Base-by-base conservation (phyloP, 2,329 filamentous ascomycete species). In the Curvularia verruculosa region DNA sequence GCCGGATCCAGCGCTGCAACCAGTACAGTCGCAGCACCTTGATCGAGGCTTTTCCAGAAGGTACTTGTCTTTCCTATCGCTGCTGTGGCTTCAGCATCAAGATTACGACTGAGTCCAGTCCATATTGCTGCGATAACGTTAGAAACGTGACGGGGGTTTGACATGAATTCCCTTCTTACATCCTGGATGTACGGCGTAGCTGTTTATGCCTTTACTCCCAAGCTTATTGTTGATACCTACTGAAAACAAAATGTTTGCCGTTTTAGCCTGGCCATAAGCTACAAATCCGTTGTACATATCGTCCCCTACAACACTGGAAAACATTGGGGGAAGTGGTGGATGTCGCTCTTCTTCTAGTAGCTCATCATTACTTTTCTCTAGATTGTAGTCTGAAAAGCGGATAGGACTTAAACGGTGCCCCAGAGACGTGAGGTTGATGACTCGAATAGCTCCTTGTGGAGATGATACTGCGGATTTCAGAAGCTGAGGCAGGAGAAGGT, bases 371-470 rank as follows among this genome's bases (percentile, higher is more conserved):
- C 66, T 67, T 3, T 65, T 68, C 43, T 69, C 65, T 48, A 81
- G 76, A 21, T 78, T 78, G 52, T 77, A 78, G 60, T 82, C 79
- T 41, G 80, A 77, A 62, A 82, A 82, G 1, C 78, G 63, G 2
- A 74, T 49, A 1, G 68, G 67, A 31, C 68, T 72, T 3, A 73
- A 47, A 5, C 66, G 51, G 48, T 73, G 70, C 0, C 71, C 71
- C 1, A 71, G 29, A n/a, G 68, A 71, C 9, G 68, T 73, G 9
- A 75, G 48, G 37, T 70, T 73, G 24, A 75, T 51, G 0, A 75
- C 61, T 3, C 72, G 66, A 3, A 66, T 69, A 0, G 62, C 41
- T 3, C 68, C 67, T 3, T 57, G 43, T 1, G 59, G 18, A 19
- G 75, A 78, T 1, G 79, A 77, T 21, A 72, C 64, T 2, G 70